Evolutionary conservation across 495 filamentous ascomycete genomes (phyloP), one percentile per base, ranked within the genome.

Genomic region (Cercophora samala): DNA sequence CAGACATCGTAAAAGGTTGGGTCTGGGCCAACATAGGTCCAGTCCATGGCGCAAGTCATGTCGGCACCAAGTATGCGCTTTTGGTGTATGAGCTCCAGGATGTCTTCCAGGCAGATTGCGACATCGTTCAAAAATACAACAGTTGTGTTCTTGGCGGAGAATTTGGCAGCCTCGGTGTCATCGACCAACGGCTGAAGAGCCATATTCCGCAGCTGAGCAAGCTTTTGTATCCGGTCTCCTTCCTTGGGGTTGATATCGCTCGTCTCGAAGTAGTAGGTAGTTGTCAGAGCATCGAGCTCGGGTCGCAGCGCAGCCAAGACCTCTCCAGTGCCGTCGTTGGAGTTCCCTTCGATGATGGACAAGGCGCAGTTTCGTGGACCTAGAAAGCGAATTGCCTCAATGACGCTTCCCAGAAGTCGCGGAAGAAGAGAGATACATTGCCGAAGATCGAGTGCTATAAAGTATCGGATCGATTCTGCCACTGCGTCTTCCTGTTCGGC

Each of bases 11-110:
- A 83, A 70, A 85, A 86, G 21, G 75, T 77, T 3, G 77, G 78
- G 24, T 62, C 42, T 4, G 4, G n/a, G 3, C 73, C 78, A 22
- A 74, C 70, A 68, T 76, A 77, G 22, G 75, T 77, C 83, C 84
- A 87, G 70, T 85, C 84, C 77, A 87, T 82, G 9, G 75, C 81
- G 70, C 84, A 87, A 4, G 76, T 78, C 81, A 85, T 83, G 71
- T 84, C 76, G 17, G 84, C 84, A 11, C 71, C 65, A 21, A 82
- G 83, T 15, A 59, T 64, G 5, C 26, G 53, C 22, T 76, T 77
- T 64, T 85, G 82, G 64, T 82, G 81, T 1, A 82, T 64, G 0
- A 87, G 66, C 69, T 87, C 84, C 21, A 85, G 78, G 23, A 85
- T 79, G 72, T 86, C 84, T 52, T 85, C 80, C n/a, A 74, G 63